These are phyloP conservation scores for Aspergillus ostianus DNA, from an alignment of 495 filamentous ascomycete species.

Conservation along the genomic window DNA sequence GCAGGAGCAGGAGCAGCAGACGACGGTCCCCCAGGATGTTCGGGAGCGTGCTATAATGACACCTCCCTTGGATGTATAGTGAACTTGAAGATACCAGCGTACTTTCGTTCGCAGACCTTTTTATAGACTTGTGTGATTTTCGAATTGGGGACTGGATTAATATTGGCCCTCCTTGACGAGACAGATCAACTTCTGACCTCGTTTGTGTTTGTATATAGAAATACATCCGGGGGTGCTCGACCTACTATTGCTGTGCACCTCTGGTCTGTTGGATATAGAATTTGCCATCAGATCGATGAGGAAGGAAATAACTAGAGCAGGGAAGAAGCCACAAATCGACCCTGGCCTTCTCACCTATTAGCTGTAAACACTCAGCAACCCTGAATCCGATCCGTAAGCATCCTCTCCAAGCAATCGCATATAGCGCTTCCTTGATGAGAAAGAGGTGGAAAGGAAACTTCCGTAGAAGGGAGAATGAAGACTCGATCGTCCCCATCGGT, in stretches of 20 bases:
- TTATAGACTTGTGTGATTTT: background rate
- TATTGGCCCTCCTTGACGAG: background rate
- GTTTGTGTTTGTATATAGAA: background rate
- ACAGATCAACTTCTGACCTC: background rate
- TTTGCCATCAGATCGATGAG: background rate
- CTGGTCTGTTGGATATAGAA: background rate
- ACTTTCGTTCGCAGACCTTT: slow-evolving; percentile 9
- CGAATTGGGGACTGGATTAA: background rate
- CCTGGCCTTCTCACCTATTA: background rate
- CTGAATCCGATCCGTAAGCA: slow-evolving; percentile 1
- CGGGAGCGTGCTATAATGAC: slow-evolving; percentile 25
- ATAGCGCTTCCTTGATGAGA: slow-evolving; percentile 45
- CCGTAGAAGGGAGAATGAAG: slow-evolving; percentile 12
- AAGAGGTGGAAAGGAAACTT: slow-evolving; percentile 28
- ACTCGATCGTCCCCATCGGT: slow-evolving; percentile 11
- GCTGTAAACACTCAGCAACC: background rate
- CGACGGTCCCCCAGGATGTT: slow-evolving; percentile 1
- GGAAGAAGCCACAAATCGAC: too few relatives aligned
- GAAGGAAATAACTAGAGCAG: too few relatives aligned
- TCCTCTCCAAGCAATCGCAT: slow-evolving; percentile 48
- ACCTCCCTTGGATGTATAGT: slow-evolving; percentile 30
- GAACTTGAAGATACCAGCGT: slow-evolving; percentile 11
- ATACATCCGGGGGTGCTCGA: background rate
- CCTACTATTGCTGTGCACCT: background rate
- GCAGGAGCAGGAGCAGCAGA: slow-evolving; percentile 11